Evolutionary conservation across 1,139 yeast genomes (phyloP), one percentile per base, ranked within the genome.

Genomic region (Sugiyamaella pinicola): DNA sequence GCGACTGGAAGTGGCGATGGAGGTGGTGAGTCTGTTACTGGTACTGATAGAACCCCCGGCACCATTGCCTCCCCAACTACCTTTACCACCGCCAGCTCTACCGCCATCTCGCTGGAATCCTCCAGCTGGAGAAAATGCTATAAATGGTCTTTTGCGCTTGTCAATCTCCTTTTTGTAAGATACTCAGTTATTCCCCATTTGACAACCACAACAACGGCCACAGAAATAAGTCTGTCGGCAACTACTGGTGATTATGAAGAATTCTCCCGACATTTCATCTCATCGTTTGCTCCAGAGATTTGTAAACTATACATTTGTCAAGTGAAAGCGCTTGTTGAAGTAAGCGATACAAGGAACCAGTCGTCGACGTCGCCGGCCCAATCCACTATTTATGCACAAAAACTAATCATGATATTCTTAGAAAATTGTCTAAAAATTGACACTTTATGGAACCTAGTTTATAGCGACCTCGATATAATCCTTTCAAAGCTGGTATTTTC

Each of bases 61-160:
- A n/a, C n/a, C n/a, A n/a, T n/a, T n/a, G n/a, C n/a, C n/a, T n/a
- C n/a, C n/a, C n/a, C n/a, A n/a, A n/a, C n/a, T n/a, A n/a, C n/a
- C n/a, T n/a, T n/a, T n/a, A n/a, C 44, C 10, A 10, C n/a, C 34
- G 21, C 15, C 33, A 15, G 21, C 28, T 10, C 49, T 24, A 2
- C 37, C 19, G 8, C 47, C n/a, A 41, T 31, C 19, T 22, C 49
- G 26, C 35, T 24, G 13, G 43, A 17, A 17, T 33, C 47, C 6
- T 9, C 33, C 4, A 24, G 26, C 10, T 53, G 55, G 57, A 35
- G 29, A 13, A 58, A 57, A 45, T 57, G 60, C 42, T 33, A 52
- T 8, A 59, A 59, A 47, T 59, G 62, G 62, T 46, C 60, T 12
- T 37, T 55, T 35, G 47, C 39, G 29, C 52, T 53, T 28, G 47